Conservation (phyloP, 1,284 basidiomycete species). For the Lentinula novae-zelandiae region DNA sequence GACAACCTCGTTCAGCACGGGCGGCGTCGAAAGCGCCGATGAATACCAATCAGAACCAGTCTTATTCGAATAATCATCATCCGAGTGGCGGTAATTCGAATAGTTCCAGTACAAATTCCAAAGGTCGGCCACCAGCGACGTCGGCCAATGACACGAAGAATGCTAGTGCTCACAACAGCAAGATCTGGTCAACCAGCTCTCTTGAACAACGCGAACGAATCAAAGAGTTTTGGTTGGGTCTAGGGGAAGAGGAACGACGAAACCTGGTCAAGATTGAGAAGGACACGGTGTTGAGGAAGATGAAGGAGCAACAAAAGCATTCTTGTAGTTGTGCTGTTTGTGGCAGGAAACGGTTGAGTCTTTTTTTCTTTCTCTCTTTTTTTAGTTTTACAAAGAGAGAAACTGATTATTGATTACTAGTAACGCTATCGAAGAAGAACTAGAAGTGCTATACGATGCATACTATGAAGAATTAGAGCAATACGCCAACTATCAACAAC, state of each 20-base stretch:
- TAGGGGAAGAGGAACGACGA: conserved; percentile 85
- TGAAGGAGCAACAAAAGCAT: conserved; percentile 99
- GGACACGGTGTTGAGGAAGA: conserved; percentile 94
- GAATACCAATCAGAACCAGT: conserved; percentile 27
- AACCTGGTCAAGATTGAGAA: conserved; percentile 96
- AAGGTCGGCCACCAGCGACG: neutral
- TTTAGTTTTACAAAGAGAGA: neutral
- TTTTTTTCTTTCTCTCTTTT: conserved; percentile 6
- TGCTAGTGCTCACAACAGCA: conserved; percentile 46
- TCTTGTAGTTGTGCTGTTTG: conserved; percentile 96
- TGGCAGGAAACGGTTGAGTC: conserved; percentile 82
- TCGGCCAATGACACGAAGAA: neutral
- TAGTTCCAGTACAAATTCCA: neutral
- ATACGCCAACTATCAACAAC: conserved; percentile 97
- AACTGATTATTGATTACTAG: conserved; percentile 34
- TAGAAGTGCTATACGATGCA: conserved; percentile 98
- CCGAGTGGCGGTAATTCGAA: neutral
- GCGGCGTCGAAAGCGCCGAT: conserved; percentile 53
- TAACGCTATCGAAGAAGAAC: conserved; percentile 97
- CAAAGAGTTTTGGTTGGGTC: conserved; percentile 94
- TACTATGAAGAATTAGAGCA: conserved; percentile 99
- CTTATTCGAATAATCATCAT: neutral
- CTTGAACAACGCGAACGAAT: conserved; percentile 94
- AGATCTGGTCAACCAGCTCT: conserved; percentile 89
- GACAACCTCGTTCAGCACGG: conserved; percentile 6